Percentiles rank a stretch among this genome's conserved stretches.
These are phyloP conservation scores for Dactylellina leptospora DNA, from an alignment of 2,329 filamentous ascomycete genomes.

Conservation along the genomic window DNA sequence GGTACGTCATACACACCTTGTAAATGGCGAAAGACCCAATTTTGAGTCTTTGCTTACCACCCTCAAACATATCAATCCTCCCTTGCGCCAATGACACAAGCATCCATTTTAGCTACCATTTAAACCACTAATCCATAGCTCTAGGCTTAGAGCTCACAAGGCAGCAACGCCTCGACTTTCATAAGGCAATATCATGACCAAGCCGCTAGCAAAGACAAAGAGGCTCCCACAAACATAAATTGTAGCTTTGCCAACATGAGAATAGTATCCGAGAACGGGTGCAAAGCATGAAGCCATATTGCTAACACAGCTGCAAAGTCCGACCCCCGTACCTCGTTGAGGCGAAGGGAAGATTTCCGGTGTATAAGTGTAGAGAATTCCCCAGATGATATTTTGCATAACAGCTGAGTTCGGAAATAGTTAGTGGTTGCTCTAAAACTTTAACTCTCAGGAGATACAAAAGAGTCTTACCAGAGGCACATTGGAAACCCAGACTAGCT, in stretches of 20 bases:
- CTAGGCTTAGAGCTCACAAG: constrained; percentile 1
- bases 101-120: background rate
- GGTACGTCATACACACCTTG: no score
- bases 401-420: constrained; percentile 75
- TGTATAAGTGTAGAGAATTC: constrained; percentile 78
- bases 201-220: constrained; percentile 73
- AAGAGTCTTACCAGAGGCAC: constrained; percentile 65
- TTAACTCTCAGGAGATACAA: no score
- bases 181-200: constrained; percentile 76
- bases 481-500: constrained; percentile 79
- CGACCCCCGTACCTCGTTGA: constrained; percentile 75
- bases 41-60: background rate
- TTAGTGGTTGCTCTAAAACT: no score
- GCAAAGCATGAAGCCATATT: constrained; percentile 73
- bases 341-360: constrained; percentile 79
- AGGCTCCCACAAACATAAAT: constrained; percentile 80
- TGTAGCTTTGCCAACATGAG: constrained; percentile 46
- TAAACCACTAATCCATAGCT: background rate
- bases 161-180: constrained; percentile 77
- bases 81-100: background rate
- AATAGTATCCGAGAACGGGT: constrained; percentile 67
- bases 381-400: constrained; percentile 79
- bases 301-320: constrained; percentile 76
- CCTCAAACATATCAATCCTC: background rate
- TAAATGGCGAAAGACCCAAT: background rate